Base-by-base conservation (phyloP, 2,329 filamentous ascomycete species). In the Bertia moriformis region DNA sequence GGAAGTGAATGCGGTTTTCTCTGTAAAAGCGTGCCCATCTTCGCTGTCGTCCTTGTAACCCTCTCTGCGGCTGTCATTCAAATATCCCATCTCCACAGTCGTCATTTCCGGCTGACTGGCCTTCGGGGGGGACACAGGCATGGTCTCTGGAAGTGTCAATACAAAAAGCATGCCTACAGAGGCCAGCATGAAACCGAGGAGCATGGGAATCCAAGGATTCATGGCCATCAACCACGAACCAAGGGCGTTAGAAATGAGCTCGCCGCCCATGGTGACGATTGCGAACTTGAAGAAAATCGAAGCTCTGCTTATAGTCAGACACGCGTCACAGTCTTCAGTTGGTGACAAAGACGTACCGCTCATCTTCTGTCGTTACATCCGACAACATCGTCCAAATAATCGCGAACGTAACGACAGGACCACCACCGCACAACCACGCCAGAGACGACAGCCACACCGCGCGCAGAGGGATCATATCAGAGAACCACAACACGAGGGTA, bases 301-400 rank as follows among this genome's bases (percentile, higher is more conserved):
- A 1, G 60, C 55, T 43, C 59, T 61, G 27, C 3, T 15, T 18
- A 18, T 20, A 38, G n/a, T n/a, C n/a, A n/a, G n/a, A n/a, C n/a
- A n/a, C n/a, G n/a, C 4, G 19, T n/a, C 3, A 18, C 3, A 47
- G 49, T 19, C 53, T 37, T 41, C 48, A 51, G 5, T 51, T n/a
- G n/a, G n/a, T n/a, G n/a, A n/a, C n/a, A n/a, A 47, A 54, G 15
- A 39, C 44, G 24, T 35, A 54, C 58, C 65, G 56, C 48, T 63
- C 58, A 15, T 61, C 57, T 3, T 64, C 57, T 1, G 58, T 63
- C 4, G 59, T 61, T n/a, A 69, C 59, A 45, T 70, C 66, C 1
- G 65, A 56, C 45, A 69, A 56, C 61, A 69, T 67, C 4, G 66
- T 68, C 48, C 64, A 57, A 40, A 62, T 57, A 22, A 68, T 57